These are phyloP conservation scores for Penicillium fimorum DNA, from an alignment of 495 filamentous ascomycete genomes.

Conservation along the genomic window DNA sequence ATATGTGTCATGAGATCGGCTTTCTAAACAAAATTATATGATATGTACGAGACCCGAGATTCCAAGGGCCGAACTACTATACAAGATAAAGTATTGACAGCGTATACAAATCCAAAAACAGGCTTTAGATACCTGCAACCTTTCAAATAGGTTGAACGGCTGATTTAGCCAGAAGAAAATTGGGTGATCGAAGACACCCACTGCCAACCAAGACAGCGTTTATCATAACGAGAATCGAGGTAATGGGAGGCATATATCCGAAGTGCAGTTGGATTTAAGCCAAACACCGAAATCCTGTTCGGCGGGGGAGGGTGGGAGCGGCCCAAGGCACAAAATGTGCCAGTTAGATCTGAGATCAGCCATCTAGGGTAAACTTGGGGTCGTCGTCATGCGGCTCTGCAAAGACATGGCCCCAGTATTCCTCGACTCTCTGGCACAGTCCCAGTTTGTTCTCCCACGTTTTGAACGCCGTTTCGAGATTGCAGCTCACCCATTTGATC, in stretches of 20 bases:
- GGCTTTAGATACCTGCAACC: background rate
- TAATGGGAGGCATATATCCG: background rate
- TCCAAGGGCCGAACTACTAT: background rate
- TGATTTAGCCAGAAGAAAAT: background rate
- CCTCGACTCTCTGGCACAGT: slow-evolving; percentile 37
- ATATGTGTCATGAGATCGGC: background rate
- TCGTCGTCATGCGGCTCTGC: slow-evolving; percentile 39
- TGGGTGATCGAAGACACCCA: background rate
- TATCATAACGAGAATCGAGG: background rate
- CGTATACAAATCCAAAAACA: slow-evolving; percentile 1
- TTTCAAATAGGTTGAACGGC: background rate
- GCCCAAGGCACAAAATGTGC: background rate
- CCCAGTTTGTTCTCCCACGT: slow-evolving; percentile 40
- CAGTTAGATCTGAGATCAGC: slow-evolving; percentile 12
- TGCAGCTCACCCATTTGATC: slow-evolving; percentile 49
- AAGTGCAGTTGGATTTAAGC: background rate
- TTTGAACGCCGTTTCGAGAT: slow-evolving; percentile 37
- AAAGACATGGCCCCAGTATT: slow-evolving; percentile 45
- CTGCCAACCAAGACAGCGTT: background rate
- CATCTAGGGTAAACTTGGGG: slow-evolving; percentile 32
- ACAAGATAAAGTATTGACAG: background rate
- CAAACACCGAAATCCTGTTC: slow-evolving; percentile 1
- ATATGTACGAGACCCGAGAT: background rate
- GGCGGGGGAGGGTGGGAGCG: background rate
- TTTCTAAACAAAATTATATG: background rate